Evolutionary conservation across 2,329 filamentous ascomycete genomes (phyloP).

Genomic region (Aspergillus aculeatinus): DNA sequence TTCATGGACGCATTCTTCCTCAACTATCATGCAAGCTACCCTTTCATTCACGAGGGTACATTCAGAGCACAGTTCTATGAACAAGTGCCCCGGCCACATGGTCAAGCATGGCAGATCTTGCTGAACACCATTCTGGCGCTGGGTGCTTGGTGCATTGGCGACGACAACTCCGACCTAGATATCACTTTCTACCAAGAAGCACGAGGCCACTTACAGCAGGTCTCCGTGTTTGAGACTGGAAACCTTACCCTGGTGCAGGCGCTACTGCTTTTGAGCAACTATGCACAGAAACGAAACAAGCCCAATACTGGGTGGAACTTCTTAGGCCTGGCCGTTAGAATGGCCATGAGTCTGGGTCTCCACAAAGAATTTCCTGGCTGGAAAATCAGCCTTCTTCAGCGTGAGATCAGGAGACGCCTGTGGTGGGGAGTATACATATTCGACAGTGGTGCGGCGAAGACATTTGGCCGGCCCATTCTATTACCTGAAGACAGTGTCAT

Average conservation of each 20-base stretch:
- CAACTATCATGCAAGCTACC: slow-evolving; percentile 49
- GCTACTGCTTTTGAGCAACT: slow-evolving; percentile 50
- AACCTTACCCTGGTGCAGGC: slow-evolving; percentile 52
- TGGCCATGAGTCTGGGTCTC: slow-evolving; percentile 52
- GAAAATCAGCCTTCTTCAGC: slow-evolving; percentile 46
- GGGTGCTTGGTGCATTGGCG: slow-evolving; percentile 45
- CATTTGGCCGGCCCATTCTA: slow-evolving; percentile 50
- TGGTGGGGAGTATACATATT: slow-evolving; percentile 50
- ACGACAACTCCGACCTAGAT: slow-evolving; percentile 44
- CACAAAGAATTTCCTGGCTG: slow-evolving; percentile 52
- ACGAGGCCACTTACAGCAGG: slow-evolving; percentile 46
- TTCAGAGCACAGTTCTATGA: slow-evolving; percentile 50
- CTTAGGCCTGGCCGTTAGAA: slow-evolving; percentile 49
- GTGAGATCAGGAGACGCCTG: slow-evolving; percentile 42
- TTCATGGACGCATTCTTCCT: slow-evolving; percentile 50
- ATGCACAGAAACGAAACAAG: slow-evolving; percentile 52
- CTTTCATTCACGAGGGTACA: slow-evolving; percentile 49
- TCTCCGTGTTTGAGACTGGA: slow-evolving; percentile 49
- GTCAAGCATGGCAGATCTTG: slow-evolving; percentile 47
- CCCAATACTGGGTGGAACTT: slow-evolving; percentile 54
- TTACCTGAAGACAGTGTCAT: slow-evolving; percentile 47
- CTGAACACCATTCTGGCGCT: slow-evolving; percentile 48
- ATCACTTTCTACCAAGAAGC: slow-evolving; percentile 50
- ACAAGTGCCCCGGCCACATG: slow-evolving; percentile 43
- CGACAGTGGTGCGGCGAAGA: slow-evolving; percentile 52